Evolutionary conservation across 768 basidiomycete genomes (phyloP).

Genomic region (Pleurotus pulmonarius): DNA sequence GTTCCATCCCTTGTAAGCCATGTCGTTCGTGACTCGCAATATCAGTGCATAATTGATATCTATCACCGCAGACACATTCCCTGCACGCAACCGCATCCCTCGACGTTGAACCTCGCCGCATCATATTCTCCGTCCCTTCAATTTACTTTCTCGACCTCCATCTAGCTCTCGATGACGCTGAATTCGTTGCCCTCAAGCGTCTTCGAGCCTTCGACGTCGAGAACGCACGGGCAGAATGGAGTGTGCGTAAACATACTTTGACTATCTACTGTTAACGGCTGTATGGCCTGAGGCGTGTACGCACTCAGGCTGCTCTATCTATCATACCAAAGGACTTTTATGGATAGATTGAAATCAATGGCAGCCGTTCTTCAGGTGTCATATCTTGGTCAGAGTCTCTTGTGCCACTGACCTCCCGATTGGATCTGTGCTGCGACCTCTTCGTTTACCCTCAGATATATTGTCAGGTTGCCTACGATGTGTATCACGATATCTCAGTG

Average conservation of each 20-base stretch:
- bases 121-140: constrained; percentile 48
- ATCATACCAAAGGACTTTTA: too few species aligned
- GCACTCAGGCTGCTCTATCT: too few species aligned
- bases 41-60: not conserved
- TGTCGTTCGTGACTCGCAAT: not conserved
- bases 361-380: too few species aligned
- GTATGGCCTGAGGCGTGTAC: too few species aligned
- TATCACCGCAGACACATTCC: constrained; percentile 37
- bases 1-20: constrained; percentile 57
- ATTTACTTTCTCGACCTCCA: constrained; percentile 49
- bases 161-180: constrained; percentile 50
- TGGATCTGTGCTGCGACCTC: too few species aligned
- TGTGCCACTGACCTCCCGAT: too few species aligned
- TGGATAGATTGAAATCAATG: too few species aligned
- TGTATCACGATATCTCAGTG: too few species aligned
- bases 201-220: constrained; percentile 60
- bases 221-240: constrained; percentile 65
- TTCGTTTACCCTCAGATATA: too few species aligned
- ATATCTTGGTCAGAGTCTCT: too few species aligned
- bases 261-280: constrained; percentile 33
- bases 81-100: constrained; percentile 47
- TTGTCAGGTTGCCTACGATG: too few species aligned
- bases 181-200: constrained; percentile 53
- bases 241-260: constrained; percentile 46
- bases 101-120: constrained; percentile 60